Conservation (phyloP, 2,329 filamentous ascomycete genomes). For the Aspergillus pseudoterreus region DNA sequence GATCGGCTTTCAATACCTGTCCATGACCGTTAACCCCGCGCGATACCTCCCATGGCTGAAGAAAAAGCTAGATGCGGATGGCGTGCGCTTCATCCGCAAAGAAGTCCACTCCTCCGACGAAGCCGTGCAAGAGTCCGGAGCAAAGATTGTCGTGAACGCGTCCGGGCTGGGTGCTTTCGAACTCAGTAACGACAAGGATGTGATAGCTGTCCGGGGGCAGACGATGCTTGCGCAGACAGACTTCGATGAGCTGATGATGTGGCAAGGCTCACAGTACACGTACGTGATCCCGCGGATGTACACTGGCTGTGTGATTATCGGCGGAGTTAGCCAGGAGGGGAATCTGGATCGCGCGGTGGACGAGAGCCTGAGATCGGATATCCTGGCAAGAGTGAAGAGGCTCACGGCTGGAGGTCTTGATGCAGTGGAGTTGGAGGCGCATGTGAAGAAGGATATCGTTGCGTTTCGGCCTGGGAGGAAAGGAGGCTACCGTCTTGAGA, state of each 20-base stretch:
- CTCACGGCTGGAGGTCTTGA: conserved; percentile 1
- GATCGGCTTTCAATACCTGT: conserved; percentile 12
- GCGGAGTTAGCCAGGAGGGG: conserved; percentile 15
- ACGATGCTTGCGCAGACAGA: conserved; percentile 19
- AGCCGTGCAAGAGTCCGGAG: conserved; percentile 1
- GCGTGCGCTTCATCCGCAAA: conserved; percentile 11
- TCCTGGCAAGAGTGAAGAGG: conserved; percentile 8
- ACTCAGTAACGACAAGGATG: conserved; percentile 25
- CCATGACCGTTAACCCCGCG: conserved; percentile 15
- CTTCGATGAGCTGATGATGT: conserved; percentile 16
- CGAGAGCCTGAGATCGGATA: conserved; percentile 8
- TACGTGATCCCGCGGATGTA: conserved; percentile 20
- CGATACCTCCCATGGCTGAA: conserved; percentile 14
- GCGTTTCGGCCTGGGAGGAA: conserved; percentile 16
- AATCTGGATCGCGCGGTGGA: conserved; percentile 8
- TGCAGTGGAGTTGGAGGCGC: conserved; percentile 3
- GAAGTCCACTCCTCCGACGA: conserved; percentile 9
- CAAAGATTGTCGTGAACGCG: conserved; percentile 13
- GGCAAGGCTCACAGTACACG: conserved; percentile 19
- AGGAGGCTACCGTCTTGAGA: conserved; percentile 17
- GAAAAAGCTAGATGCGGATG: conserved; percentile 8
- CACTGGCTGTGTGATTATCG: conserved; percentile 16
- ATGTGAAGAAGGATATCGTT: conserved; percentile 14
- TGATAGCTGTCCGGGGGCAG: conserved; percentile 26
- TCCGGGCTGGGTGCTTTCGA: conserved; percentile 15